Conservation (phyloP, 805 yeast species). For the Yamadazyma akitaensis region DNA sequence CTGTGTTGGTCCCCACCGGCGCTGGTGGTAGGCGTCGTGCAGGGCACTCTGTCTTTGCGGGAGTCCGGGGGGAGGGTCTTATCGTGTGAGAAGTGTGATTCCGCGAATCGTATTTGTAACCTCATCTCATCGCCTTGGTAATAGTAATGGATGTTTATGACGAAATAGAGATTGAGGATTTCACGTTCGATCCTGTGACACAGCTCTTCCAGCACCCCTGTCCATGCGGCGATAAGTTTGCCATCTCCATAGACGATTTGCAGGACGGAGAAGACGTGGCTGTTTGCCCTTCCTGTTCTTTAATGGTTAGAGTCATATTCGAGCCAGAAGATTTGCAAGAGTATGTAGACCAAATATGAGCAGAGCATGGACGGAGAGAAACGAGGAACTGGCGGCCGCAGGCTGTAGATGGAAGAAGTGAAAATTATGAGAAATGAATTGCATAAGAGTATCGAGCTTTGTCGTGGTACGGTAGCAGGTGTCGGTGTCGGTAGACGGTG, state of each 20-base stretch:
- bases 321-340: conserved; percentile 60
- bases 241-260: conserved; percentile 79
- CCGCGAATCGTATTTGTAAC: neutral
- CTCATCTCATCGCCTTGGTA: conserved; percentile 4
- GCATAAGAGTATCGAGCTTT: too few species aligned
- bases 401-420: too few species aligned
- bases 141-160: conserved; percentile 72
- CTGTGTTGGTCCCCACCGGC: too few species aligned
- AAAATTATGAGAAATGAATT: too few species aligned
- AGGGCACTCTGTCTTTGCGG: too few species aligned
- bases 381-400: too few species aligned
- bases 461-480: too few species aligned
- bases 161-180: conserved; percentile 95
- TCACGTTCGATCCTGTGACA: conserved; percentile 80
- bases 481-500: too few species aligned
- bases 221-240: conserved; percentile 96
- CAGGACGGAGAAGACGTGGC: conserved; percentile 91
- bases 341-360: conserved; percentile 27
- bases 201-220: conserved; percentile 91
- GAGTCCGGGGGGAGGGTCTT: too few species aligned
- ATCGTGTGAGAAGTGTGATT: neutral
- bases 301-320: conserved; percentile 88
- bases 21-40: too few species aligned
- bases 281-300: conserved; percentile 92
- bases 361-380: too few species aligned